Evolutionary conservation across 2,329 filamentous ascomycete genomes (phyloP).

Genomic region (Amauroascus niger): DNA sequence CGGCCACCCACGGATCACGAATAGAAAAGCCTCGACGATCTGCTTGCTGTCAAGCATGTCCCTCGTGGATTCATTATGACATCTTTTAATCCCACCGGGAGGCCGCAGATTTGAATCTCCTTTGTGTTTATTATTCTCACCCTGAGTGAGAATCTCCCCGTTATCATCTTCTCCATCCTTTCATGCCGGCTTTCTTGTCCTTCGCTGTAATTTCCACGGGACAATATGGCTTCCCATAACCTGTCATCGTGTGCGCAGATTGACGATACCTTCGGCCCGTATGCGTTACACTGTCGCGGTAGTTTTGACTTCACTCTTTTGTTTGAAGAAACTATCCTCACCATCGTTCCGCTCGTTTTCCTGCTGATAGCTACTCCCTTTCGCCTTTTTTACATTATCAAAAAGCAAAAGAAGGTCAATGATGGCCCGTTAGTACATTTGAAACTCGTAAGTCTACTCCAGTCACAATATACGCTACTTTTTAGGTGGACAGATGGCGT

Average conservation of each 20-base stretch:
- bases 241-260: conserved; percentile 24
- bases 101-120: conserved; percentile 4
- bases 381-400: conserved; percentile 30
- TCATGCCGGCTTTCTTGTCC: conserved; percentile 14
- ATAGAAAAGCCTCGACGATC: conserved; percentile 6
- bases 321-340: conserved; percentile 38
- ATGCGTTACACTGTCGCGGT: conserved; percentile 29
- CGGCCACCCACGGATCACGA: conserved; percentile 6
- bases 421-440: conserved; percentile 24
- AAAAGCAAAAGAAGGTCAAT: conserved; percentile 29
- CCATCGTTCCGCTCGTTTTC: conserved; percentile 30
- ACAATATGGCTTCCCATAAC: conserved; percentile 24
- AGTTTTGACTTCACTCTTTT: conserved; percentile 40
- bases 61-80: conserved; percentile 3
- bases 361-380: conserved; percentile 29
- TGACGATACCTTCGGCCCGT: conserved; percentile 30
- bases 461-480: neutral
- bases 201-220: conserved; percentile 12
- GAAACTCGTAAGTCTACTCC: conserved; percentile 29
- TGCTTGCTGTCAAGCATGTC: neutral
- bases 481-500: neutral
- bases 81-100: conserved; percentile 4
- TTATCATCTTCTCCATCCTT: conserved; percentile 16
- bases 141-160: neutral
- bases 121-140: conserved; percentile 1